Evolutionary conservation across 2,329 filamentous ascomycete species (phyloP), one percentile per base, ranked within the genome.

Genomic region (Aphanocladium album): DNA sequence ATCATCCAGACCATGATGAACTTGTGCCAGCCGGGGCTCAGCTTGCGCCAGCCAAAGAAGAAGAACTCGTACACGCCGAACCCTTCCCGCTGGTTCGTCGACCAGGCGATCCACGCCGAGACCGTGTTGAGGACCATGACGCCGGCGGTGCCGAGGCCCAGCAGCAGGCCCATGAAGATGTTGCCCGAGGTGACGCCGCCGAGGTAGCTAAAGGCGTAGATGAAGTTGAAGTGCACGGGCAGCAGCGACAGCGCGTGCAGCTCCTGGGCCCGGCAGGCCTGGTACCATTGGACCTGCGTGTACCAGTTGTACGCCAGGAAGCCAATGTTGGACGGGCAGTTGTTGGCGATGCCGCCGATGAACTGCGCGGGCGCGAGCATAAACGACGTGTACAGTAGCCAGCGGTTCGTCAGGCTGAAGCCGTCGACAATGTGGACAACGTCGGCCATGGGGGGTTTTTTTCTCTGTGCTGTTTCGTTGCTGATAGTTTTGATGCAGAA

Each of bases 291-390:
- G 21, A 63, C 23, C 60, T 64, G 63, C 17, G 60, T 63, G 57
- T 64, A 64, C 62, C 62, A 64, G 63, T 64, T 64, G 62, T 62
- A 64, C 33, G 62, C 63, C 23, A 62, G 63, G 52, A 64, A 64
- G 62, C 62, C 63, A n/a, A 64, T 55, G 62, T 60, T 64, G 60
- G 51, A 62, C 8, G 57, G 46, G 60, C 62, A 58, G 57, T 59
- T 62, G 60, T 58, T 62, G 62, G 51, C 43, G 25, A 55, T 19
- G 54, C 63, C 63, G 30, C 61, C 57, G 23, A 63, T 17, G 33
- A 63, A 63, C 45, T 64, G 61, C 23, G 63, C 63, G 35, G 63
- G 61, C 17, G 63, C 49, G 30, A 64, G 63, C 58, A 64, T 61
- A 46, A 63, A 41, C 51, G 50, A 61, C 37, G 63, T 56, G 61